These are phyloP conservation scores for Fraxinus americana DNA, from an alignment of 257 asterid species.

Conservation along the genomic window DNA sequence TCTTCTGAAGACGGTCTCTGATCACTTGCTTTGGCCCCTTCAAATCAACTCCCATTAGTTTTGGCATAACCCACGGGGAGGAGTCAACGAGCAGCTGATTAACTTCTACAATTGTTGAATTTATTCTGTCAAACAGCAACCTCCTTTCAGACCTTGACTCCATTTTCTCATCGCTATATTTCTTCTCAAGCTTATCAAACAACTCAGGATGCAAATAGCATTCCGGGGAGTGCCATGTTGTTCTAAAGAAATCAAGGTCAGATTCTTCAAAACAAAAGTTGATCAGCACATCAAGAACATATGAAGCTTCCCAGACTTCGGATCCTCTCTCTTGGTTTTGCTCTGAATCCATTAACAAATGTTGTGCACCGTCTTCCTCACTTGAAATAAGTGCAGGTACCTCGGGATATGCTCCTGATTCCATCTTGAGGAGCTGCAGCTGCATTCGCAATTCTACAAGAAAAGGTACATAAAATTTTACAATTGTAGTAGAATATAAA, in stretches of 20 bases:
- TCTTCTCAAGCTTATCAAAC: slow-evolving; percentile 69
- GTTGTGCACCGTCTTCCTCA: slow-evolving; percentile 44
- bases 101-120: slow-evolving; percentile 51
- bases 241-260: slow-evolving; percentile 35
- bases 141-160: slow-evolving; percentile 57
- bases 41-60: slow-evolving; percentile 21
- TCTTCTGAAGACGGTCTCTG: slow-evolving; percentile 44
- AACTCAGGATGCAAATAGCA: slow-evolving; percentile 64
- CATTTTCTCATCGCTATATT: slow-evolving; percentile 31
- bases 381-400: slow-evolving; percentile 32
- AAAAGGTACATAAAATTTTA: slow-evolving; percentile 9
- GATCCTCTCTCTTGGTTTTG: slow-evolving; percentile 25
- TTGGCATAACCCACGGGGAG: slow-evolving; percentile 64
- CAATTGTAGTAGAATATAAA: not conserved
- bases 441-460: slow-evolving; percentile 73
- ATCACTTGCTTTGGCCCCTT: slow-evolving; percentile 41
- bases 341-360: slow-evolving; percentile 34
- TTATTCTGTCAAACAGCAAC: slow-evolving; percentile 68
- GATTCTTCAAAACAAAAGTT: slow-evolving; percentile 59
- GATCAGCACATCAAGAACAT: slow-evolving; percentile 54
- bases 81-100: slow-evolving; percentile 39
- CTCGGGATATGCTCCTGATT: slow-evolving; percentile 54
- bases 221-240: slow-evolving; percentile 57
- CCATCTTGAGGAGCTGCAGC: slow-evolving; percentile 83
- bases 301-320: slow-evolving; percentile 63